Base-by-base conservation (phyloP, 805 yeast species). In the Kuraishia cidri region DNA sequence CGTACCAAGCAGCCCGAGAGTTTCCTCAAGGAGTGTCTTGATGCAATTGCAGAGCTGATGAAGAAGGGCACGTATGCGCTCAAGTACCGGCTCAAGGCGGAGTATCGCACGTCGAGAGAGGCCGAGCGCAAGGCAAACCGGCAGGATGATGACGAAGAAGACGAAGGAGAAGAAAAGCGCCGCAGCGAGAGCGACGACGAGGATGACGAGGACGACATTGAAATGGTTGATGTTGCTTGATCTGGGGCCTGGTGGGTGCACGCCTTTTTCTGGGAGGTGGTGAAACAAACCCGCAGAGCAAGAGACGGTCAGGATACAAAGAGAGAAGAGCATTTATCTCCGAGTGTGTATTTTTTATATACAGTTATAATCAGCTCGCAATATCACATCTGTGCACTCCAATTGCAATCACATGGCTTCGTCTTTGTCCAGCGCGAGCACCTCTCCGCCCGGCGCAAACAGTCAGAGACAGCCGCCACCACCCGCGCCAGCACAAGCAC, bases 11-110 rank as follows among this genome's bases (percentile, higher is more conserved):
- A 92, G 64, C 98, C 98, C 2, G 98, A 92, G 53, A 79, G 79
- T 14, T 94, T 84, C 54, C 64, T 92, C 41, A 86, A 88, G 51
- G 96, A 88, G 52, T 83, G 92, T 37, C 63, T 92, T 31, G 98
- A 90, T 39, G 75, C 81, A 30, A 85, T 92, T 48, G 97, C 97
- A 1, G 70, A 74, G 21, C 68, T 92, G 50, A 88, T 84, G 46
- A 87, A 90, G 54, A 86, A 86, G 52, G 98, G 98, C 11, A 96
- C 98, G 2, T 90, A 90, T 53, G 94, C 97, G 1, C 70, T 87
- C 52, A 88, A 84, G 58, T 92, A 88, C 58, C 79, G 87, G 37
- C 64, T 92, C 49, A 84, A 82, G 59, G 92, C 86, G 12, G 97
- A 92, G 58, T 92, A 82, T 58, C 85, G 79, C 61, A 77, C 75